These are phyloP conservation scores for Eucalyptus guilfoylei DNA, from an alignment of 345 rosid species.

Conservation along the genomic window DNA sequence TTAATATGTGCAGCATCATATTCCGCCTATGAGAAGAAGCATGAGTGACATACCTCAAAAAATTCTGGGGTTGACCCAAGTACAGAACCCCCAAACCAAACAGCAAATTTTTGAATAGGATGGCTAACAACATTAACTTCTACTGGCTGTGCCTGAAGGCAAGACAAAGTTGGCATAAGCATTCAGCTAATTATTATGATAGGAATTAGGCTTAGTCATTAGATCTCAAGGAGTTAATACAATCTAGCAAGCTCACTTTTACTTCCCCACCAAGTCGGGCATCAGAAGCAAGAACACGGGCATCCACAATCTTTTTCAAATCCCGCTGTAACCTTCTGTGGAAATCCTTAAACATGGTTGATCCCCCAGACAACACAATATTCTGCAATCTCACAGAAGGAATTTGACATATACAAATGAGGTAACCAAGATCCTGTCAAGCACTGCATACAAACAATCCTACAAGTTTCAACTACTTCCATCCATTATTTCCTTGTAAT, in stretches of 20 bases:
- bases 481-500: neutral
- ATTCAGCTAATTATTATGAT: neutral
- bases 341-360: conserved; percentile 98
- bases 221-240: neutral
- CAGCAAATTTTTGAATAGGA: conserved; percentile 93
- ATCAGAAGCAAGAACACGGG: conserved; percentile 75
- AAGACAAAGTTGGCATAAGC: neutral
- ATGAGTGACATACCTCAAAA: conserved; percentile 40
- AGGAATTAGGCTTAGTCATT: neutral
- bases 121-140: conserved; percentile 96
- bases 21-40: neutral
- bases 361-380: conserved; percentile 94
- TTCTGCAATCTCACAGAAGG: conserved; percentile 32
- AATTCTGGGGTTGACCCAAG: conserved; percentile 98
- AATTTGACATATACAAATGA: neutral
- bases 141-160: conserved; percentile 68
- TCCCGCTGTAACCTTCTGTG: conserved; percentile 96
- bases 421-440: neutral
- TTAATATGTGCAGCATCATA: neutral
- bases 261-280: conserved; percentile 66
- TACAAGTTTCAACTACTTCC: neutral
- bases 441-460: neutral
- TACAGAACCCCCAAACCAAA: conserved; percentile 99
- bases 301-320: conserved; percentile 90
- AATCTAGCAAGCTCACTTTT: conserved; percentile 31